phyloP scores from a whole-genome alignment of 257 asterid species.

The Solanum gracilifrons region DNA sequence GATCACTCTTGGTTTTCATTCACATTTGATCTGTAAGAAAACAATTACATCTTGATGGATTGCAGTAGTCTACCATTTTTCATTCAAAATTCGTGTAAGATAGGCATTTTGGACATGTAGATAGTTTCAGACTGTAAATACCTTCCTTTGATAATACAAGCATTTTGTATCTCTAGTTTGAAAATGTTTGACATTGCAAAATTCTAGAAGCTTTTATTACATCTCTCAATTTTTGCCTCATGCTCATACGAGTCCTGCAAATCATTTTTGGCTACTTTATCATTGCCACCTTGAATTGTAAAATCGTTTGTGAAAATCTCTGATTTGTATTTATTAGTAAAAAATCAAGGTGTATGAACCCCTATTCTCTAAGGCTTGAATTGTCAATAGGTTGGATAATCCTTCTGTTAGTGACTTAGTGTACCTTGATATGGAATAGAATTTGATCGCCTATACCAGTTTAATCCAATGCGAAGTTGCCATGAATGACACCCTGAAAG shows the following conservation, averaged over 20 bases:
- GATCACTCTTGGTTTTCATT: background rate
- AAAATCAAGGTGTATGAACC: background rate
- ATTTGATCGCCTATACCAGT: background rate
- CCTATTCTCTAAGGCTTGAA: background rate
- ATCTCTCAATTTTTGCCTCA: background rate
- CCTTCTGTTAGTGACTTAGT: background rate
- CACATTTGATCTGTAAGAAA: background rate
- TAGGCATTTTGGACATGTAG: background rate
- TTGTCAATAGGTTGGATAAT: background rate
- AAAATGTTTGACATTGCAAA: background rate
- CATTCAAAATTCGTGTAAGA: background rate
- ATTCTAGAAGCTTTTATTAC: background rate
- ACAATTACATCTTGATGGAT: background rate
- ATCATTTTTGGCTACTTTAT: background rate
- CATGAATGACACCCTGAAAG: background rate
- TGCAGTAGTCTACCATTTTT: background rate
- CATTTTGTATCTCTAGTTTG: background rate
- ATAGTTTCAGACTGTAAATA: background rate
- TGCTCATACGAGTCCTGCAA: background rate
- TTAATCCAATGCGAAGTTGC: background rate
- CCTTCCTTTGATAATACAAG: background rate
- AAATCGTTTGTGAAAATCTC: background rate
- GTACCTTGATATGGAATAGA: background rate
- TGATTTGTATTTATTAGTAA: background rate
- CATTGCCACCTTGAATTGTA: background rate